Evolutionary conservation across 2,329 filamentous ascomycete species (phyloP).

Genomic region (Diaporthe sp.): DNA sequence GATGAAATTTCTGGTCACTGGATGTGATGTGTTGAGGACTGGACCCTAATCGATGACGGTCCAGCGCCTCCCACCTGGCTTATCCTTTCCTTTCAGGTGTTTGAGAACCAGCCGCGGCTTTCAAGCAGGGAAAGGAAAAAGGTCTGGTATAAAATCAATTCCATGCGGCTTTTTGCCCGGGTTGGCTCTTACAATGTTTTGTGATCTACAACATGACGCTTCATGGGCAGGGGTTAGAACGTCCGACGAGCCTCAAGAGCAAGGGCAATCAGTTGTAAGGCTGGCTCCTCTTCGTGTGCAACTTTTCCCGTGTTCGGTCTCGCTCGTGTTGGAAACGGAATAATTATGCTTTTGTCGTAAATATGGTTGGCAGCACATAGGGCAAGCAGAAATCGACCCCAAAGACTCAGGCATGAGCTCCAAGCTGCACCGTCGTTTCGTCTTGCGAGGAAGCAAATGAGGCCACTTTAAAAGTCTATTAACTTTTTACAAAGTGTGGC

Average conservation of each 20-base stretch:
- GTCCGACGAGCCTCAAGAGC: background rate
- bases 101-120: slow-evolving; percentile 8
- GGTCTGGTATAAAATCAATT: background rate
- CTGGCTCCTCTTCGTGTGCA: background rate
- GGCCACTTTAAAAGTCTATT: background rate
- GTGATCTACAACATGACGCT: background rate
- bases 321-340: slow-evolving; percentile 11
- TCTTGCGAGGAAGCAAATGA: slow-evolving; percentile 9
- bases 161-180: background rate
- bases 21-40: slow-evolving; percentile 7
- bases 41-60: background rate
- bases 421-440: slow-evolving; percentile 27
- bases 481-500: background rate
- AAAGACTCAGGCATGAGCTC: background rate
- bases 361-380: slow-evolving; percentile 9
- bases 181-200: background rate
- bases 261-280: background rate
- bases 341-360: slow-evolving; percentile 6
- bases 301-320: slow-evolving; percentile 30
- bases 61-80: slow-evolving; percentile 1
- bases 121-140: background rate
- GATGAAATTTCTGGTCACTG: slow-evolving; percentile 3
- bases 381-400: background rate
- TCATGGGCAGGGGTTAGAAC: background rate
- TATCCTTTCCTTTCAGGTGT: slow-evolving; percentile 8